Conservation (phyloP, 352 stramenopile species). For the Phytopythium litorale region DNA sequence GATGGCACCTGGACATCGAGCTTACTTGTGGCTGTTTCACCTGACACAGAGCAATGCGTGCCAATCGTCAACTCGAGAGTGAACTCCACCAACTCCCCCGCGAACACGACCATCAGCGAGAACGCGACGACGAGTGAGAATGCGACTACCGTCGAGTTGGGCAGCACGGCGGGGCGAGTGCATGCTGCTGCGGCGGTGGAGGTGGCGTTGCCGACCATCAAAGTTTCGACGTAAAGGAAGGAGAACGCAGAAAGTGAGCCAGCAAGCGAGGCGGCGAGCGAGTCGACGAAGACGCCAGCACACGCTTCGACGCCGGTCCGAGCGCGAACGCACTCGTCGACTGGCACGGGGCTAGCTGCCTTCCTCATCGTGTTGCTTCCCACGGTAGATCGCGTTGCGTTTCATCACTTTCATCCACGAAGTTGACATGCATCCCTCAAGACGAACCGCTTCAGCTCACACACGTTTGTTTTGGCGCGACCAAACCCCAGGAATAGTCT, state of each 20-base stretch:
- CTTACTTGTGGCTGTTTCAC: neutral
- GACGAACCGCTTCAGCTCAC: neutral
- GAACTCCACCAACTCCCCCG: neutral
- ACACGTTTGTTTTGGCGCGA: too few relatives aligned
- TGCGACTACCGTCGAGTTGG: neutral
- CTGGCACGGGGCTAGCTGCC: neutral
- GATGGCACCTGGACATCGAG: neutral
- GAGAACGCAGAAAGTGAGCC: neutral
- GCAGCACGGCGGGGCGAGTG: neutral
- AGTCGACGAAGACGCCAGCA: neutral
- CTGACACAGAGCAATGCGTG: conserved; percentile 17
- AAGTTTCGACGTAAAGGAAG: neutral
- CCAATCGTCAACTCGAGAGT: conserved; percentile 7
- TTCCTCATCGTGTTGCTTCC: neutral
- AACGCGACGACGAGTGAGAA: neutral
- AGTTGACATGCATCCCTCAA: neutral
- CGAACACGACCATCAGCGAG: neutral
- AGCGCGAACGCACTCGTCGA: neutral
- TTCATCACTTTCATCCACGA: neutral
- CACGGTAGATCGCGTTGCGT: neutral
- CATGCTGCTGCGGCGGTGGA: neutral
- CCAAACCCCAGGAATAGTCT: too few relatives aligned
- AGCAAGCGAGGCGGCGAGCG: neutral
- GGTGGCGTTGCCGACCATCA: neutral
- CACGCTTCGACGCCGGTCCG: neutral